Base-by-base conservation (phyloP, 73 alveolate species). In the Paramecium caudatum region DNA sequence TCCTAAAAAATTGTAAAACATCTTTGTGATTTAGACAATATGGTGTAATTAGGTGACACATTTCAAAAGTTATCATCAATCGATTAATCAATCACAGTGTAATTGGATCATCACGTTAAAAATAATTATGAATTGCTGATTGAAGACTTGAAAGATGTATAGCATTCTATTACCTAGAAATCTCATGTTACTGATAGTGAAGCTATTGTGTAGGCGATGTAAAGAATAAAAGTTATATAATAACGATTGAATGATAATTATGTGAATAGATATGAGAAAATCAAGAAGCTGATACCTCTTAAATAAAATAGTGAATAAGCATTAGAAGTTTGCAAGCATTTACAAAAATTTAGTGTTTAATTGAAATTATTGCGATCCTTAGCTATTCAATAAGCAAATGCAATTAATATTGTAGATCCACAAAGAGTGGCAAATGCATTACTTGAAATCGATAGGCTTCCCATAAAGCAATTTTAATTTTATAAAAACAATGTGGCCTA, bases 31-130 rank as follows among this genome's bases (percentile, higher is more conserved):
- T 10, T 74, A 74, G 88, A 74, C 43, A 74, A 74, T 12, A 74
- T 74, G 88, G 68, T 74, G n/a, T 45, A 74, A 74, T 21, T 74
- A 27, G 88, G 88, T 15, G 88, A 74, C 3, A 74, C 43, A 74
- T 74, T 74, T 43, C 16, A 30, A 41, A 74, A 74, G 21, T 74
- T 74, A 23, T 41, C 69, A 21, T 74, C 88, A 16, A 74, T 74
- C 19, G 43, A 74, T 74, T 27, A 74, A 16, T 27, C 43, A 5
- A 74, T 74, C 7, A 39, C 69, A 0, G 19, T 45, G 39, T 45
- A 74, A 43, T 45, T 74, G 9, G 65, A 74, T 74, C 47, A 19
- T 23, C 43, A 74, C 17, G 43, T 74, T 6, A 74, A 74, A 23
- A 74, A 74, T 43, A 74, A 74, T 45, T 74, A 74, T 41, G 62